Evolutionary conservation across 345 rosid genomes (phyloP).

Genomic region (Rhizophora mangle): DNA sequence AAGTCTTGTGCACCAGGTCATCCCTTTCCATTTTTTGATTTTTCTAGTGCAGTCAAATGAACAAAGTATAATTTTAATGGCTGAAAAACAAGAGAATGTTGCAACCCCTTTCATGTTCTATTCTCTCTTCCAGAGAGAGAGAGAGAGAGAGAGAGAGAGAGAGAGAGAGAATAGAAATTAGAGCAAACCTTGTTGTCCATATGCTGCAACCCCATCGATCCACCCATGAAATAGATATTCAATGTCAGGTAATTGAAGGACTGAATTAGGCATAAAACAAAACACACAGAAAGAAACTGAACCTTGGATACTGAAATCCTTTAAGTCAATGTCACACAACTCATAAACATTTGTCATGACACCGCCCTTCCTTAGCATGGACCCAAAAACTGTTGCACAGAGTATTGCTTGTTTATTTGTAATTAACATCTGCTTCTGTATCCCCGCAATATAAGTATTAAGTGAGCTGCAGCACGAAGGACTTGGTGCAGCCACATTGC

Average conservation of each 20-base stretch:
- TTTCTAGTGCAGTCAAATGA: neutral
- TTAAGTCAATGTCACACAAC: slow-evolving; percentile 93
- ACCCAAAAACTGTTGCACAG: slow-evolving; percentile 81
- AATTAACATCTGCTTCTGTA: slow-evolving; percentile 91
- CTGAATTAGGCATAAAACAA: neutral
- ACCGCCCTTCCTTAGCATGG: slow-evolving; percentile 76
- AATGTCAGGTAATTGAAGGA: slow-evolving; percentile 17
- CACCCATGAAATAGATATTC: slow-evolving; percentile 21
- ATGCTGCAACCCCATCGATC: slow-evolving; percentile 45
- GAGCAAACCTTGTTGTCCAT: slow-evolving; percentile 76
- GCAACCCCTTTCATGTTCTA: too few species aligned
- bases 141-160: neutral
- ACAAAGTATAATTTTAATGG: neutral
- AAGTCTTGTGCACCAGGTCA: too few species aligned
- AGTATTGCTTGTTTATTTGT: slow-evolving; percentile 94
- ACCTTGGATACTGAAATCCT: slow-evolving; percentile 97
- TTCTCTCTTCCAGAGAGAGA: too few species aligned
- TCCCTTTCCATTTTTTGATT: too few species aligned
- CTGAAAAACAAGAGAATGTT: neutral
- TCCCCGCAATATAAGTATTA: slow-evolving; percentile 67
- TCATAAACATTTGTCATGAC: slow-evolving; percentile 85
- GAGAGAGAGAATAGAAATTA: neutral
- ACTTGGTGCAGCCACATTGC: slow-evolving; percentile 79
- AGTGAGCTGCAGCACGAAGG: slow-evolving; percentile 94
- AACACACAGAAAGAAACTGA: slow-evolving; percentile 1